phyloP scores from a whole-genome alignment of 352 stramenopile genomes.

The Saprolegnia parasitica region DNA sequence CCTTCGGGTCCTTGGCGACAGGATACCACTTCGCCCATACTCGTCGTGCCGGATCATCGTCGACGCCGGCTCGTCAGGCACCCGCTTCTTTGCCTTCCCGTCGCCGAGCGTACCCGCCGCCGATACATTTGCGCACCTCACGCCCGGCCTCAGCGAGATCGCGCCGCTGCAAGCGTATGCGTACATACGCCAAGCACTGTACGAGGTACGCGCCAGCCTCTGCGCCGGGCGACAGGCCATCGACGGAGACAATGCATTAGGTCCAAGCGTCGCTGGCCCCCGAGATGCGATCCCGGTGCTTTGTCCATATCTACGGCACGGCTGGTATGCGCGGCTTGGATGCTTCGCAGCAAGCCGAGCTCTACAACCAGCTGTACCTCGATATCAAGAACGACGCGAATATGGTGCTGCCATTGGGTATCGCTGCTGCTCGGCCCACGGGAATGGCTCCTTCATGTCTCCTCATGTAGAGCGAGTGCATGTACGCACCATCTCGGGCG shows the following conservation, averaged over 20 bases:
- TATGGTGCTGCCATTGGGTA: constrained; percentile 3
- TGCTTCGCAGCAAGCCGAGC: not conserved
- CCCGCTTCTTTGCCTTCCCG: constrained; percentile 4
- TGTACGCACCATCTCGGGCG: constrained; percentile 15
- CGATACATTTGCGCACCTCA: not conserved
- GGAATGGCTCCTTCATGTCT: too few species aligned
- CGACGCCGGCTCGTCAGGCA: constrained; percentile 17
- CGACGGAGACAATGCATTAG: not conserved
- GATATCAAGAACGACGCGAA: not conserved
- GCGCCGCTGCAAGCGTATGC: constrained; percentile 5
- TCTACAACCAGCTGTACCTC: constrained; percentile 22
- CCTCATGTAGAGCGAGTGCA: constrained; percentile 13
- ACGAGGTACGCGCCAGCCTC: constrained; percentile 17
- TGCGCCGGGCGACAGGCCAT: not conserved
- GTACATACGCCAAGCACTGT: constrained; percentile 2
- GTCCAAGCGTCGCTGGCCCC: not conserved
- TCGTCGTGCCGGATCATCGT: constrained; percentile 23
- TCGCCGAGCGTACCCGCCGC: not conserved
- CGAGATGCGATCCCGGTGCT: not conserved
- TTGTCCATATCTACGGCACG: constrained; percentile 20
- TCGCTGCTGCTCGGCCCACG: too few species aligned
- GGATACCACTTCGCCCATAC: not conserved
- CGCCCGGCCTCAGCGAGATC: not conserved
- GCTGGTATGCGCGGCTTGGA: constrained; percentile 7
- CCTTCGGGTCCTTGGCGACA: not conserved